Conservation (phyloP, 805 yeast species). For the Tetrapisispora namnaoensis region DNA sequence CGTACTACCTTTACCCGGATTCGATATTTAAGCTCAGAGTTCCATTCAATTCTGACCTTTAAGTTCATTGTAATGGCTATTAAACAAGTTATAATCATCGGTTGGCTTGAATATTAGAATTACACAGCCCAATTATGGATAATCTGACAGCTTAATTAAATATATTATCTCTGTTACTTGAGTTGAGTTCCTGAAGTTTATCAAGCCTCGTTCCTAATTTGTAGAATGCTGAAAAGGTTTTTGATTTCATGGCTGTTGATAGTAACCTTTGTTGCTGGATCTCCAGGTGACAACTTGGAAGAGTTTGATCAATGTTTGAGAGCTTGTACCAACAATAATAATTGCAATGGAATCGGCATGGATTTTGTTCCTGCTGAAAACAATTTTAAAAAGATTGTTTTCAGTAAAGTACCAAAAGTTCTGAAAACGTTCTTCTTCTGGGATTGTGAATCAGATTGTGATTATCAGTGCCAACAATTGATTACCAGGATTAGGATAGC, state of each 20-base stretch:
- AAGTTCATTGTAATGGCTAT: too few species aligned
- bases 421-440: constrained; percentile 44
- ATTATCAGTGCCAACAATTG: constrained; percentile 81
- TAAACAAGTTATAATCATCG: too few species aligned
- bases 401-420: constrained; percentile 26
- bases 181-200: too few species aligned
- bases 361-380: constrained; percentile 14
- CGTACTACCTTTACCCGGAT: not conserved
- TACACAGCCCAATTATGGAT: too few species aligned
- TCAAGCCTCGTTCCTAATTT: not conserved
- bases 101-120: too few species aligned
- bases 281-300: constrained; percentile 53
- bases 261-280: constrained; percentile 12
- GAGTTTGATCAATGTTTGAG: constrained; percentile 47
- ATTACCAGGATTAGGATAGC: constrained; percentile 48
- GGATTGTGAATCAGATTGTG: constrained; percentile 77
- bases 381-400: constrained; percentile 14
- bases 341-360: constrained; percentile 15
- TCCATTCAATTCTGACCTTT: too few species aligned
- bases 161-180: too few species aligned
- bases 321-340: constrained; percentile 35
- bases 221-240: not conserved
- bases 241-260: not conserved
- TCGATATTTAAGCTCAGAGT: not conserved
- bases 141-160: too few species aligned